Conservation (phyloP, 441 rosid genomes). For the Rhodomyrtus psidioides region DNA sequence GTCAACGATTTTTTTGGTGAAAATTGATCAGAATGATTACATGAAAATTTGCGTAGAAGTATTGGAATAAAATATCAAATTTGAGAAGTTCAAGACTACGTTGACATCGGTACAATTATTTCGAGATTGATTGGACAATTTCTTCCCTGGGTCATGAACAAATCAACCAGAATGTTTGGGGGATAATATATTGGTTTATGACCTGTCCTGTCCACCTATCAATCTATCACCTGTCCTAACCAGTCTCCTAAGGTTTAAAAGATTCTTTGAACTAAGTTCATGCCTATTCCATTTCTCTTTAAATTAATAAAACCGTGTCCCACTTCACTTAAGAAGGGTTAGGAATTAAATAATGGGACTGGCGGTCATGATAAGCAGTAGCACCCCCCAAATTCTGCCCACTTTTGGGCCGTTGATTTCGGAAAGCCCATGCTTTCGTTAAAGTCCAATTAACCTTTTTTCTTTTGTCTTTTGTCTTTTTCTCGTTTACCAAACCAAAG, state of each 20-base stretch:
- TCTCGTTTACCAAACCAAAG: not conserved
- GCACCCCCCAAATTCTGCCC: not conserved
- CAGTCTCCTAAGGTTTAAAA: not conserved
- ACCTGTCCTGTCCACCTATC: not conserved
- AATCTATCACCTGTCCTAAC: not conserved
- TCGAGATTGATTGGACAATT: fast-evolving
- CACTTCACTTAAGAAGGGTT: not conserved
- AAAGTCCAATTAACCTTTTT: not conserved
- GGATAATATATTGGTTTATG: not conserved
- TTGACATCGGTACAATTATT: not conserved
- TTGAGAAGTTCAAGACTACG: fast-evolving
- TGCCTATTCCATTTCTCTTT: not conserved
- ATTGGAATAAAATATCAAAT: fast-evolving
- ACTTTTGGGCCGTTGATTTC: not conserved
- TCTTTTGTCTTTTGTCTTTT: not conserved
- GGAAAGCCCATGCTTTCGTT: not conserved
- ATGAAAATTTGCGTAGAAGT: fast-evolving
- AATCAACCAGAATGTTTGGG: fast-evolving
- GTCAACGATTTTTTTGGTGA: no score
- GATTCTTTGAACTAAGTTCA: not conserved
- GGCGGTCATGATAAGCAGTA: not conserved
- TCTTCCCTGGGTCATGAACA: fast-evolving
- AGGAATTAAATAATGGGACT: not conserved
- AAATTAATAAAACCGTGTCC: not conserved
- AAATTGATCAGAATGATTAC: fast-evolving